Base-by-base conservation (phyloP, 768 basidiomycete species). In the Dacryopinax primogenitus region DNA sequence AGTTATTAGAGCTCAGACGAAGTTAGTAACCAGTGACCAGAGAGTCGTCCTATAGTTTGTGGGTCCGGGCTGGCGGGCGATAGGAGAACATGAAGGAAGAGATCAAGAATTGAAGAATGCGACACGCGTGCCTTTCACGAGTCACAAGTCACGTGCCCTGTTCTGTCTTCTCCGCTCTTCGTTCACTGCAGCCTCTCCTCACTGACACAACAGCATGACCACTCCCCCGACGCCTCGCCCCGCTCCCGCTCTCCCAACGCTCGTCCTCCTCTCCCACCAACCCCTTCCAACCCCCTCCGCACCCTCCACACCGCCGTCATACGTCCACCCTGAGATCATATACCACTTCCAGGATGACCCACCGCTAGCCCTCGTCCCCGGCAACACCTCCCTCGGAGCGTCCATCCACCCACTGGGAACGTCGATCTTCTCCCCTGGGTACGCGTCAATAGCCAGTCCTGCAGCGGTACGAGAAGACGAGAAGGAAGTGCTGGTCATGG, bases 401-500 rank as follows among this genome's bases (percentile, higher is more conserved):
- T n/a, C n/a, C 41, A 6, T 44, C 41, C 41, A 44, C 7, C 41
- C 18, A 44, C n/a, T n/a, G n/a, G 41, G 7, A 6, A 23, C 41
- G 18, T 44, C 41, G 3, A 18, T 44, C 41, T 3, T 44, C 41
- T 44, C 51, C 51, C 9, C 51, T 9, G 12, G 13, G 11, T 21
- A 23, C 18, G 11, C 18, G 3, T 11, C 23, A 9, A 9, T 6
- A 30, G 3, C 26, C 9, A 30, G 26, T 4, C 9, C 21, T 28
- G 4, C 11, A 15, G 30, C 4, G 51, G 45, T 23, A 21, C 9
- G 12, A 47, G 51, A 9, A 15, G 13, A 13, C 26, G 51, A 58
- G 51, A 58, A 58, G 51, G 51, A 58, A 30, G 51, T 58, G 9
- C 51, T 58, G 26, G 51, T 58, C 9, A 58, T 58, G 51, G 51